These are phyloP conservation scores for Beta vulgaris DNA, from an alignment of 148 eudicot genomes.

Conservation along the genomic window DNA sequence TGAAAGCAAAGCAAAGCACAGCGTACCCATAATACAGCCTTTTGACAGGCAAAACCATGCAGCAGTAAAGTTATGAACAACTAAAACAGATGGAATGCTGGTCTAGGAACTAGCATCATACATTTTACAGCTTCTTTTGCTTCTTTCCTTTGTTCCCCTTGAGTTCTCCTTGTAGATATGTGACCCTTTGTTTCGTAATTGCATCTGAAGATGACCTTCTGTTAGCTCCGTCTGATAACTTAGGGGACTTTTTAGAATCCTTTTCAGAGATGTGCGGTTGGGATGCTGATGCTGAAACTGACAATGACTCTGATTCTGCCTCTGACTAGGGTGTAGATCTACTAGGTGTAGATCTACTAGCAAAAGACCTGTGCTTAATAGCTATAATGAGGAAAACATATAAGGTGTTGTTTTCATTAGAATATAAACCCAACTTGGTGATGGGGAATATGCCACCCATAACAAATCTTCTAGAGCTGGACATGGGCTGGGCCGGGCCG, in stretches of 20 bases:
- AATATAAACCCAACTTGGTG: no score
- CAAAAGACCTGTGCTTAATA: slow-evolving; percentile 37
- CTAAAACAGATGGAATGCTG: no score
- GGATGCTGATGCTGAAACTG: slow-evolving; percentile 36
- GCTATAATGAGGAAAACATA: slow-evolving; percentile 47
- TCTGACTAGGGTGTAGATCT: slow-evolving; percentile 23
- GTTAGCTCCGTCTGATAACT: slow-evolving; percentile 28
- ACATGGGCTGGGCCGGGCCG: no score
- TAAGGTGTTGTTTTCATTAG: no score
- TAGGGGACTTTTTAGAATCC: slow-evolving; percentile 17
- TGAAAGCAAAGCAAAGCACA: no score
- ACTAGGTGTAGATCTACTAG: no score
- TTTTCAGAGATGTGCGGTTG: slow-evolving; percentile 33
- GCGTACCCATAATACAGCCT: no score
- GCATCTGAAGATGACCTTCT: slow-evolving; percentile 37
- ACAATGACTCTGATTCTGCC: no score
- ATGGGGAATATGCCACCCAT: no score
- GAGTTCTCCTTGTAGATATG: slow-evolving; percentile 46
- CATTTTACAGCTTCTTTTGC: slow-evolving; percentile 37
- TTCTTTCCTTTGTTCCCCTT: slow-evolving; percentile 60
- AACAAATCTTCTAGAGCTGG: no score
- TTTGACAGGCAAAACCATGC: no score
- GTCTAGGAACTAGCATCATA: background rate
- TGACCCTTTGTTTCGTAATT: slow-evolving; percentile 48
- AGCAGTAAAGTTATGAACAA: no score